Base-by-base conservation (phyloP, 2,329 filamentous ascomycete genomes). In the Fusarium marasasianum region DNA sequence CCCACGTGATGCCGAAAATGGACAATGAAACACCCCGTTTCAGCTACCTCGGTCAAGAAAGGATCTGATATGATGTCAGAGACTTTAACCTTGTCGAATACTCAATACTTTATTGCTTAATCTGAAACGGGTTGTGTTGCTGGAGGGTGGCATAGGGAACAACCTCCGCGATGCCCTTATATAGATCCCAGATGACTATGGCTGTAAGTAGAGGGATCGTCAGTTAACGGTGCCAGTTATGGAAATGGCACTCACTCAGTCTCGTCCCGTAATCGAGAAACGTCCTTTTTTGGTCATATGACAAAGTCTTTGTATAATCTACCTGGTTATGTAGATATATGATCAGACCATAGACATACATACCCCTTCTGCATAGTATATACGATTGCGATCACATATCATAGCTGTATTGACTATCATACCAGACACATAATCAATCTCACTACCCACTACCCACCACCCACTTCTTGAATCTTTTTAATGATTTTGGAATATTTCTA, bases 1-100 rank as follows among this genome's bases (percentile, higher is more conserved):
- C 18, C 53, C 68, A 71, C 45, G 68, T 71, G 68, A 71, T 70
- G 47, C 67, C 67, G 37, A 59, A 57, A 58, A 53, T 37, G 31
- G 66, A 50, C 48, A 37, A 33, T 38, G 43, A 29, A 60, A 56
- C 67, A 54, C 33, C 35, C 53, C 29, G 24, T 40, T 63, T 47
- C 44, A 60, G 45, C 31, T 40, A 53, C 64, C 56, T 69, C 48
- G 48, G 53, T 35, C 68, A 45, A 55, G 41, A 31, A 65, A 70
- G 57, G 37, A 66, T 70, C 54, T 12, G 17, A 51, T 38, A 66
- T 70, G 67, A 70, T 70, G 66, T 70, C 53, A 70, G 45, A 38
- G 33, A 29, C 15, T 29, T 63, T 64, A 53, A 31, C 63, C 45
- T 47, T 62, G 62, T 55, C 41, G 29, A 48, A 45, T 41, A 55